Evolutionary conservation across 1,284 basidiomycete species (phyloP).

Genomic region (Sporisorium reilianum): DNA sequence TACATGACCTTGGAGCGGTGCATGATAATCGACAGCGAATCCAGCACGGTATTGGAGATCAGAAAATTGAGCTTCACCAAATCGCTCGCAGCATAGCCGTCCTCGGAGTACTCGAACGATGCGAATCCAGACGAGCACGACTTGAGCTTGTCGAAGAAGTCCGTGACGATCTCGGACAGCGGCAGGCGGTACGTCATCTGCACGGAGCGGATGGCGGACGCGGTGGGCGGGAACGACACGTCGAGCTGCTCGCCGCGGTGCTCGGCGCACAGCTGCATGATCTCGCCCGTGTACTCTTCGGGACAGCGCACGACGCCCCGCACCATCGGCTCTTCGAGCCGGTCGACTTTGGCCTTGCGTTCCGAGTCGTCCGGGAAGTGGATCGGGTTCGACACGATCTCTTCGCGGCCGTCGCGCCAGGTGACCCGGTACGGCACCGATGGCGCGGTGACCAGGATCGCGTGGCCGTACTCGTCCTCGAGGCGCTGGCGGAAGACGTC

Average conservation of each 20-base stretch:
- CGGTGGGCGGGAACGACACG: slow-evolving; percentile 38
- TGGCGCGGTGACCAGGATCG: slow-evolving; percentile 66
- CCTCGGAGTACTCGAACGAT: slow-evolving; percentile 64
- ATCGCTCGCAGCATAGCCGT: slow-evolving; percentile 58
- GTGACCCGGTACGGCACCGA: slow-evolving; percentile 66
- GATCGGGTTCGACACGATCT: slow-evolving; percentile 62
- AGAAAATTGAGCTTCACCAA: slow-evolving; percentile 66
- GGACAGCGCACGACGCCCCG: slow-evolving; percentile 61
- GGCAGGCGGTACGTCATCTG: slow-evolving; percentile 65
- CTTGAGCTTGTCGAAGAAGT: slow-evolving; percentile 69
- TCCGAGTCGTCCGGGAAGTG: slow-evolving; percentile 65
- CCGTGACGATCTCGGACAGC: slow-evolving; percentile 66
- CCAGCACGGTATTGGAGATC: slow-evolving; percentile 60
- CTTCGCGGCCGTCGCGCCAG: slow-evolving; percentile 51
- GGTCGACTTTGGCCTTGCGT: slow-evolving; percentile 45
- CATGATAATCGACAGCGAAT: slow-evolving; percentile 64
- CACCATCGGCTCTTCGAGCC: slow-evolving; percentile 65
- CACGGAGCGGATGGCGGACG: slow-evolving; percentile 51
- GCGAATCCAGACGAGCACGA: slow-evolving; percentile 67
- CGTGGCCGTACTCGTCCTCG: slow-evolving; percentile 85
- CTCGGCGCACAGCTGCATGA: slow-evolving; percentile 68
- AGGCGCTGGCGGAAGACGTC: slow-evolving; percentile 95
- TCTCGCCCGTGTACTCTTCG: slow-evolving; percentile 66
- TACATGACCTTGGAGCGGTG: slow-evolving; percentile 61
- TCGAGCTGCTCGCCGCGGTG: slow-evolving; percentile 66